Conservation (phyloP, 768 basidiomycete species). For the Agaricus subrufescens region DNA sequence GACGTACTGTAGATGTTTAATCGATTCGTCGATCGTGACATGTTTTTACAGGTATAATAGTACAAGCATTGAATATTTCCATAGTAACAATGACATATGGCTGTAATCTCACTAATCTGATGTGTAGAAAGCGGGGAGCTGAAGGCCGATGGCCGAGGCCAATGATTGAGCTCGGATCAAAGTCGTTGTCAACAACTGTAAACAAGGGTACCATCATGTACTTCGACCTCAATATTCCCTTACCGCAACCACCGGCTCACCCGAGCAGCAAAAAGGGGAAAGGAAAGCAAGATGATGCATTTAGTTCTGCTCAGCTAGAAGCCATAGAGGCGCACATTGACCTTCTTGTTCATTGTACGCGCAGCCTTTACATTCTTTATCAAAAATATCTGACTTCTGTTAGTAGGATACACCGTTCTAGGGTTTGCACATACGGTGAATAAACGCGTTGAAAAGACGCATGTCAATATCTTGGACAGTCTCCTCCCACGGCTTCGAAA, state of each 20-base stretch:
- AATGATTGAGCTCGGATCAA: too few relatives aligned
- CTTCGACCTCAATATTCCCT: slow-evolving; percentile 65
- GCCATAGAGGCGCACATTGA: slow-evolving; percentile 63
- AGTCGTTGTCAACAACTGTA: neutral
- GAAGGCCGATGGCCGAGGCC: too few relatives aligned
- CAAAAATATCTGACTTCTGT: slow-evolving; percentile 10
- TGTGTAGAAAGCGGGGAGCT: too few relatives aligned
- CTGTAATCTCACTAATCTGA: too few relatives aligned
- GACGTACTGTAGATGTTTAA: too few relatives aligned
- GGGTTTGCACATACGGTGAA: slow-evolving; percentile 72
- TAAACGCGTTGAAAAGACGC: slow-evolving; percentile 69
- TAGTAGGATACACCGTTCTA: slow-evolving; percentile 86
- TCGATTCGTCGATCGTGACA: too few relatives aligned
- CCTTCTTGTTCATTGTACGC: slow-evolving; percentile 68
- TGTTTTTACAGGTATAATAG: too few relatives aligned
- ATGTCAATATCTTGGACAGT: slow-evolving; percentile 57
- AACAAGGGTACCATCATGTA: slow-evolving; percentile 36
- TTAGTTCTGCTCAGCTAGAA: slow-evolving; percentile 51
- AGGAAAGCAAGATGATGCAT: slow-evolving; percentile 44
- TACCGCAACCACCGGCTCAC: slow-evolving; percentile 30
- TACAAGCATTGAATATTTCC: too few relatives aligned
- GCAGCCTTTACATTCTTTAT: slow-evolving; percentile 1
- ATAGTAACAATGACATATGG: too few relatives aligned
- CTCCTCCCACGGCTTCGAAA: slow-evolving; percentile 58
- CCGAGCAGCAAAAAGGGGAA: slow-evolving; percentile 45